Evolutionary conservation across 768 basidiomycete genomes (phyloP).

Genomic region (Pleurotus eryngii): DNA sequence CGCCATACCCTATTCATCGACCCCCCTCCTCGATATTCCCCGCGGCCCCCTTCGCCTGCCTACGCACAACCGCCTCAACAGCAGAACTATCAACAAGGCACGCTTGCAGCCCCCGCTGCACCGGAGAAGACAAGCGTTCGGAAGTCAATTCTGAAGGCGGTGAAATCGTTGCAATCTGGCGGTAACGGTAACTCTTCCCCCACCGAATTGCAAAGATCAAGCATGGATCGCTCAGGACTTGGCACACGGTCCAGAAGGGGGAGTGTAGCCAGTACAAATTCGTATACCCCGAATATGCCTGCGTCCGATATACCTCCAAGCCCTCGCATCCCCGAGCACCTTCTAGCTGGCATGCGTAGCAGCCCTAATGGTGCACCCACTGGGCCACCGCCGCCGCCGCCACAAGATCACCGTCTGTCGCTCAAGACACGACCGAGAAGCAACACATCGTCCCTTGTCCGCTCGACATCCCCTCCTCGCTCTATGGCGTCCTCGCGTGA

Average conservation of each 20-base stretch:
- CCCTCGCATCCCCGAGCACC: slow-evolving; percentile 57
- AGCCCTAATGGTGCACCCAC: slow-evolving; percentile 15
- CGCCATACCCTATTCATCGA: slow-evolving; percentile 55
- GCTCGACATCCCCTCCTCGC: slow-evolving; percentile 27
- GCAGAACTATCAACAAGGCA: slow-evolving; percentile 20
- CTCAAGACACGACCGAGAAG: slow-evolving; percentile 21
- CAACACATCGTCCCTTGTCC: slow-evolving; percentile 18
- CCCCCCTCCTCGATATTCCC: slow-evolving; percentile 18
- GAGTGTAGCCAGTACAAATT: slow-evolving; percentile 43
- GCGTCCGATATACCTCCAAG: slow-evolving; percentile 57
- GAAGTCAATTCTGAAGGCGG: slow-evolving; percentile 71
- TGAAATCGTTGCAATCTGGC: slow-evolving; percentile 43
- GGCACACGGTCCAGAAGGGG: slow-evolving; percentile 38
- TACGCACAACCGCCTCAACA: slow-evolving; percentile 13
- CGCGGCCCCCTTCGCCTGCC: slow-evolving; percentile 25
- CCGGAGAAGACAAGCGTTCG: slow-evolving; percentile 43
- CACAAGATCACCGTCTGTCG: slow-evolving; percentile 10
- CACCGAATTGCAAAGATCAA: slow-evolving; percentile 31
- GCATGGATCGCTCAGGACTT: slow-evolving; percentile 27
- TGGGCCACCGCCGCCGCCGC: not conserved
- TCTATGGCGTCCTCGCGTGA: slow-evolving; percentile 41
- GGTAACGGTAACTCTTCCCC: slow-evolving; percentile 19
- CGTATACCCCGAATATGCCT: slow-evolving; percentile 30
- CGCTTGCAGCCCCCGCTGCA: slow-evolving; percentile 20
- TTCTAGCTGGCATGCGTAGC: slow-evolving; percentile 18